Evolutionary conservation across 2,329 filamentous ascomycete genomes (phyloP).

Genomic region (Talaromyces amestolkiae): DNA sequence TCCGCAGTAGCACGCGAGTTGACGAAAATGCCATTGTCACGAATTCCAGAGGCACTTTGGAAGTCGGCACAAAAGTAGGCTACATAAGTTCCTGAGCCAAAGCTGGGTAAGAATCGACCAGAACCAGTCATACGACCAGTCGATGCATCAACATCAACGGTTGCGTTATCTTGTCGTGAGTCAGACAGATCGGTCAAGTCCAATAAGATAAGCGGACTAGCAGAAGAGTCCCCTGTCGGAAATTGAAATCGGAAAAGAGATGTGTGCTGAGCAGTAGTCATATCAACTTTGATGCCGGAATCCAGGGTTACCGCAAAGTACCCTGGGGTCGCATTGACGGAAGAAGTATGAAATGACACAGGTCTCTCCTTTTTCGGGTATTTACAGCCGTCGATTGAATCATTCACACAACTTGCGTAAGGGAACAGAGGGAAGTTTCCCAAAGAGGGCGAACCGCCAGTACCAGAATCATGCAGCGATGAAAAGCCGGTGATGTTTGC

Average conservation of each 20-base stretch:
- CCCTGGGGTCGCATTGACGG: conserved; percentile 61
- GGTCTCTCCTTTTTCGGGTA: conserved; percentile 57
- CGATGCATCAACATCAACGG: conserved; percentile 54
- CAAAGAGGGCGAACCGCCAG: conserved; percentile 57
- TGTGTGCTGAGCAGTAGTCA: conserved; percentile 63
- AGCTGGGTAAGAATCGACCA: conserved; percentile 62
- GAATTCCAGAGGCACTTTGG: conserved; percentile 50
- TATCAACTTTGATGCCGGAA: conserved; percentile 60
- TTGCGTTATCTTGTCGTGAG: conserved; percentile 58
- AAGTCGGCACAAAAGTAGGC: conserved; percentile 69
- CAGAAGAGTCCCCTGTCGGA: conserved; percentile 34
- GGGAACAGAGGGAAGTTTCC: conserved; percentile 73
- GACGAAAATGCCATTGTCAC: conserved; percentile 62
- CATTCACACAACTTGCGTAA: conserved; percentile 58
- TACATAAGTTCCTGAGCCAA: conserved; percentile 60
- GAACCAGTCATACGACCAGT: conserved; percentile 63
- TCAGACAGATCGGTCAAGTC: conserved; percentile 64
- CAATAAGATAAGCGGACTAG: conserved; percentile 60
- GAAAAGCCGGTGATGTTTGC: conserved; percentile 53
- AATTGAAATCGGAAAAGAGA: conserved; percentile 67
- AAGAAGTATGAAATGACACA: conserved; percentile 48
- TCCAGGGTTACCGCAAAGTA: conserved; percentile 62
- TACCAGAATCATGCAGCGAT: conserved; percentile 52
- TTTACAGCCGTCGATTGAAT: conserved; percentile 61
- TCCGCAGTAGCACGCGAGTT: conserved; percentile 58